A percentile compares a stretch with the other conserved stretches of the same genome.
These are phyloP conservation scores for Tricholoma flavovirens DNA, from an alignment of 768 basidiomycete genomes.

Conservation along the genomic window DNA sequence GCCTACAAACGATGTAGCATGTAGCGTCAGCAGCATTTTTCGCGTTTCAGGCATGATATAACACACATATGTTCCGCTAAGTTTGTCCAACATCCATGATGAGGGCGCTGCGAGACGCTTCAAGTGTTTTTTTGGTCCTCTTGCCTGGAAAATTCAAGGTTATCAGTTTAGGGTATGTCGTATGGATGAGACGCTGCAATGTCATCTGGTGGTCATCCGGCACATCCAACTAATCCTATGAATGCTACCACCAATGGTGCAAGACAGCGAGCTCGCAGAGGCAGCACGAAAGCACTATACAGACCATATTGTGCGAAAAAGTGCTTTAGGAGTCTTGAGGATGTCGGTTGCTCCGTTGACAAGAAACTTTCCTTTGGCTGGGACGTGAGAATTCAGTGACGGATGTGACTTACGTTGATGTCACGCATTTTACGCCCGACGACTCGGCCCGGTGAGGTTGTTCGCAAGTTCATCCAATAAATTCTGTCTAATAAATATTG, in stretches of 20 bases:
- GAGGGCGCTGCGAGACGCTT: slow-evolving; percentile 97
- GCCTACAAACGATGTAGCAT: slow-evolving; percentile 51
- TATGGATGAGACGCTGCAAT: slow-evolving; percentile 16
- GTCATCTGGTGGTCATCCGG: slow-evolving; percentile 31
- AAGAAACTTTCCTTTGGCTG: slow-evolving; percentile 30
- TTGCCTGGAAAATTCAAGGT: slow-evolving; percentile 50
- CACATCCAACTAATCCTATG: slow-evolving; percentile 34
- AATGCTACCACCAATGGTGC: slow-evolving; percentile 15
- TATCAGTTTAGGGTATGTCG: slow-evolving; percentile 20
- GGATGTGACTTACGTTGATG: slow-evolving; percentile 1
- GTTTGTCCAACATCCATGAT: slow-evolving; percentile 99
- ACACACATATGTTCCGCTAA: slow-evolving; percentile 89
- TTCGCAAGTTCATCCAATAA: background rate
- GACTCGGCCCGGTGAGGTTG: too few species aligned
- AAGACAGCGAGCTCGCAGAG: slow-evolving; percentile 17
- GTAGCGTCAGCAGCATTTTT: background rate
- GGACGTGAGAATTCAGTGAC: slow-evolving; percentile 30
- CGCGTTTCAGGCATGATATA: slow-evolving; percentile 4
- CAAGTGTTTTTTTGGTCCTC: slow-evolving; percentile 99
- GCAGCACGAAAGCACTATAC: slow-evolving; percentile 24
- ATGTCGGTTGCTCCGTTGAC: slow-evolving; percentile 40
- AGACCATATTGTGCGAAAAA: slow-evolving; percentile 41
- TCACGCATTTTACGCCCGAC: slow-evolving; percentile 10
- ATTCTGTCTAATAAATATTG: background rate
- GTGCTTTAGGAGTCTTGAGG: slow-evolving; percentile 40